Percentiles rank a stretch among this genome's conserved stretches.
Evolutionary conservation across 257 asterid species (phyloP).

Genomic region (Solanum chmielewskii): DNA sequence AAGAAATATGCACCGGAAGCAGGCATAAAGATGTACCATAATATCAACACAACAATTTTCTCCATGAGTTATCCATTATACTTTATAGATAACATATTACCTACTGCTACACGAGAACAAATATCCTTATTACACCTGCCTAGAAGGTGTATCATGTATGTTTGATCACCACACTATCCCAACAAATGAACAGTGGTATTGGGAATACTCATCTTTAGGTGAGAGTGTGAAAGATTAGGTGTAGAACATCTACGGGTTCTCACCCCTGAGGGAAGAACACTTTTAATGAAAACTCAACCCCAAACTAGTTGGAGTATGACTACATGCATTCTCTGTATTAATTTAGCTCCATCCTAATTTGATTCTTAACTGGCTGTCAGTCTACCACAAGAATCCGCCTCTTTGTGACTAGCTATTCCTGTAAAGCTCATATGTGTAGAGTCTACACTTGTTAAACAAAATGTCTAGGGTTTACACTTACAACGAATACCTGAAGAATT

Average conservation of each 20-base stretch:
- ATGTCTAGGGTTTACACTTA: neutral
- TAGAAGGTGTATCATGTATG: neutral
- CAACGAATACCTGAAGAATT: neutral
- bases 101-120: neutral
- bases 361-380: neutral
- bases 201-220: neutral
- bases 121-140: neutral
- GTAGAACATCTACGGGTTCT: neutral
- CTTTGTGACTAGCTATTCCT: neutral
- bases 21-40: neutral
- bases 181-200: neutral
- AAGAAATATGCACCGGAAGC: neutral
- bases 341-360: neutral
- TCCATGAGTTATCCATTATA: neutral
- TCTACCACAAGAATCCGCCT: neutral
- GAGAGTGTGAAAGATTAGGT: neutral
- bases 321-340: neutral
- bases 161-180: neutral
- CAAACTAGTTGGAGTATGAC: neutral
- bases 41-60: neutral
- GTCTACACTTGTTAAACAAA: neutral
- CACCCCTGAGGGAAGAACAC: neutral
- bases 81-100: neutral
- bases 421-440: neutral
- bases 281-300: neutral